These are phyloP conservation scores for Prosopis cineraria DNA, from an alignment of 306 rosid species.

Conservation along the genomic window DNA sequence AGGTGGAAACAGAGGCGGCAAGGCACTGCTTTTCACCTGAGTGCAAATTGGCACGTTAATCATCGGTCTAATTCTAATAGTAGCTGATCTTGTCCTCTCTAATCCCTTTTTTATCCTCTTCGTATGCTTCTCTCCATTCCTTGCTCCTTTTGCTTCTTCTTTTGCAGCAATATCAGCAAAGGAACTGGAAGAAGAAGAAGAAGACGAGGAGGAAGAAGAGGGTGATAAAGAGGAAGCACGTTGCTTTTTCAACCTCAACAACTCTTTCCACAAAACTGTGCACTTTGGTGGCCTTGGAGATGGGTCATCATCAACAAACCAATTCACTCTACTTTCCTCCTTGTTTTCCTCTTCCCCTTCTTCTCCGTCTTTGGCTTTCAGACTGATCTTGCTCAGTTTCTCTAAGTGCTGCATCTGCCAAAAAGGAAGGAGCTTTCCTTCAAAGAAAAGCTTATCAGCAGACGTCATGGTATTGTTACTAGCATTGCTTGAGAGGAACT, in stretches of 20 bases:
- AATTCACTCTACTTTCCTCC: conserved; percentile 67
- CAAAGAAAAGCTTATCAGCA: conserved; percentile 98
- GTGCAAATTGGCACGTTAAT: conserved; percentile 93
- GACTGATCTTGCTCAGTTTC: conserved; percentile 72
- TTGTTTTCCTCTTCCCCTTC: conserved; percentile 43
- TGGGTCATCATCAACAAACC: conserved; percentile 98
- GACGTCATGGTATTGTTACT: conserved; percentile 59
- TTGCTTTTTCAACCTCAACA: conserved; percentile 93
- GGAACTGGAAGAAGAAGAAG: conserved; percentile 76
- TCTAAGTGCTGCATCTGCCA: conserved; percentile 88
- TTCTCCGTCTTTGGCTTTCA: conserved; percentile 51
- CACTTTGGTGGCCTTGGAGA: conserved; percentile 99
- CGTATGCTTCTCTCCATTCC: conserved; percentile 57
- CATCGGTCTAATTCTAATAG: conserved; percentile 90
- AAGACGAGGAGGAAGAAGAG: conserved; percentile 89
- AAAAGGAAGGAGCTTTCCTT: conserved; percentile 93
- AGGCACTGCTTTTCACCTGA: conserved; percentile 70
- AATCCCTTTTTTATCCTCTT: conserved; percentile 85
- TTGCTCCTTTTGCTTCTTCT: conserved; percentile 58
- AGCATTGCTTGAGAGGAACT: conserved; percentile 75
- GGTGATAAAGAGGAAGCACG: conserved; percentile 79
- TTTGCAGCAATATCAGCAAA: conserved; percentile 64
- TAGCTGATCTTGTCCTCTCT: conserved; percentile 93
- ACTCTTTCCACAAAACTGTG: conserved; percentile 96
- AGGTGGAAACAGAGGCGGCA: conserved; percentile 90